Conservation (phyloP, 2,329 filamentous ascomycete species). For the Xylaria polymorpha region DNA sequence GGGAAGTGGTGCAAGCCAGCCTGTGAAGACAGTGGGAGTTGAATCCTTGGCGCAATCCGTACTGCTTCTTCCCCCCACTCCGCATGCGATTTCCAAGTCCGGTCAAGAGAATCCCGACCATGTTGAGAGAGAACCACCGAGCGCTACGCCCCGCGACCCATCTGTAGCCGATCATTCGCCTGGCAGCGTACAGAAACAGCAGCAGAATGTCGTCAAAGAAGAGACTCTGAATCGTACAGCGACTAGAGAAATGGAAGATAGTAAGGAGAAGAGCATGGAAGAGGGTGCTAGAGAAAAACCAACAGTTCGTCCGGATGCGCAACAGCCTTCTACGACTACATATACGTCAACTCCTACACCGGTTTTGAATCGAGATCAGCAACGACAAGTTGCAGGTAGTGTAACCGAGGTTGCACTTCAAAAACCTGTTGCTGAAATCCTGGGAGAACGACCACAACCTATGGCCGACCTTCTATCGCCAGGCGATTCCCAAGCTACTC, state of each 20-base stretch:
- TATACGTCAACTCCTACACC: slow-evolving; percentile 15
- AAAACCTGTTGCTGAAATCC: slow-evolving; percentile 50
- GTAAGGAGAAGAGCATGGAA: not conserved
- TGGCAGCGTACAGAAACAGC: not conserved
- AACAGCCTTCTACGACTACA: slow-evolving; percentile 3
- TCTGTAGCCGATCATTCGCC: not conserved
- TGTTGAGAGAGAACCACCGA: not conserved
- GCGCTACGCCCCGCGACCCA: not conserved
- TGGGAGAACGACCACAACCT: slow-evolving; percentile 43
- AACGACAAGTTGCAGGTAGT: slow-evolving; percentile 23
- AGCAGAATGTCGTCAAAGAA: not conserved
- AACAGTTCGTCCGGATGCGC: not conserved
- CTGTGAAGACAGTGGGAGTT: not conserved
- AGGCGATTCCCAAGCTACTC: slow-evolving; percentile 40
- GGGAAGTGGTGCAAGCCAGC: slow-evolving; percentile 19
- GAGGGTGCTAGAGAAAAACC: slow-evolving; percentile 2
- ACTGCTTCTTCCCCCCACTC: not conserved
- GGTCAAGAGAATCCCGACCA: not conserved
- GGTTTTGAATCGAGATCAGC: slow-evolving; percentile 6
- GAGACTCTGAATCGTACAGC: not conserved
- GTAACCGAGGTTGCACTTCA: slow-evolving; percentile 47
- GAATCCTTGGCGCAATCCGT: slow-evolving; percentile 5
- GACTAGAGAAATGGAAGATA: not conserved
- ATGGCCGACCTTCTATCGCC: slow-evolving; percentile 27
- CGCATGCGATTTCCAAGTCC: not conserved